Base-by-base conservation (phyloP, 495 filamentous ascomycete species). In the Parmelia sp. region DNA sequence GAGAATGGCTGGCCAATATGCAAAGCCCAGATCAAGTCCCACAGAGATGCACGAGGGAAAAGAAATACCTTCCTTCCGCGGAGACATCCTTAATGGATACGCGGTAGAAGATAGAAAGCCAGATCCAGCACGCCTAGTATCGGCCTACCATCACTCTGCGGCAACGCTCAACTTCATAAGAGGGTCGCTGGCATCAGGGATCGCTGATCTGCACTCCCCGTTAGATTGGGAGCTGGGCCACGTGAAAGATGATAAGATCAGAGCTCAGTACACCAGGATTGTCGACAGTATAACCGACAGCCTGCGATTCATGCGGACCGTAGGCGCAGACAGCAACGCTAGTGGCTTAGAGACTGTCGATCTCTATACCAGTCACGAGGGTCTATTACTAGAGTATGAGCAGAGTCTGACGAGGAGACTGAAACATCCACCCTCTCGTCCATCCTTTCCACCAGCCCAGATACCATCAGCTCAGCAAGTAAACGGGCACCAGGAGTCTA, bases 211-310 rank as follows among this genome's bases (percentile, higher is more conserved):
- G 45, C 92, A 96, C 76, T 87, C 89, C 25, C 94, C 95, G 1
- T 80, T 98, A 21, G 91, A 97, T 78, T 98, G 94, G 94, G 88
- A 86, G 19, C 83, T 98, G 2, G 91, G 90, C n/a, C 95, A 98
- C 74, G 91, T 98, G 37, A 86, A 85, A 69, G 89, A 94, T 65
- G 85, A 90, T 7, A 80, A 80, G 40, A 86, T 96, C 63, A 91
- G 93, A 72, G 81, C 85, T 60, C 89, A 90, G 73, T 98, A 97
- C 78, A 83, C 88, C 51, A 76, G 77, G 27, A 96, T 92, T 62
- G 92, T 97, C 33, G 79, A 77, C 67, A 90, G 90, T 62, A 92
- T 98, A 69, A 89, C 88, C 27, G 94, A 97, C 62, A 92, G 92
- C 65, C 81, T 97, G 3, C 86, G 90, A 33, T 97, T 98, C 82